phyloP scores from a whole-genome alignment of 1,284 basidiomycete genomes.

The Apiotrichum gamsii region DNA sequence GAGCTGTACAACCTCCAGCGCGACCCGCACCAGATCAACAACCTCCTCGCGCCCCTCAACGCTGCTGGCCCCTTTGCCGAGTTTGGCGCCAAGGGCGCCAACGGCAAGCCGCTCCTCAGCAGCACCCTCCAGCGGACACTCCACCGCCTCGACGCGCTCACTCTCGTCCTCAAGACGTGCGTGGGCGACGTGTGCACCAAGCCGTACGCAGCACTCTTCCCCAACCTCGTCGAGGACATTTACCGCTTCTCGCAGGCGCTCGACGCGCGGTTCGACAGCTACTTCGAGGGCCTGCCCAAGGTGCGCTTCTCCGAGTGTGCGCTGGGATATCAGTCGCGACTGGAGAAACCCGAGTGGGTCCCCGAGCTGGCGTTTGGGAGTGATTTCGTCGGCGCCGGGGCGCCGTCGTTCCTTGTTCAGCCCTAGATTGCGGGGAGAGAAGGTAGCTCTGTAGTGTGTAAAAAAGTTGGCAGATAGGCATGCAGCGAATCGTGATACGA shows the following conservation, averaged over 20 bases:
- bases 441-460: not conserved
- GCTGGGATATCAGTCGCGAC: conserved; percentile 22
- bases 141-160: conserved; percentile 33
- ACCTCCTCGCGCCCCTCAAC: conserved; percentile 25
- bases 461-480: not conserved
- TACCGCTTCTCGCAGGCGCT: conserved; percentile 18
- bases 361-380: conserved; percentile 6
- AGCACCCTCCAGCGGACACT: conserved; percentile 9
- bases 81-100: not conserved
- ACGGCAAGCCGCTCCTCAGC: not conserved
- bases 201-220: conserved; percentile 30
- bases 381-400: not conserved
- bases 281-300: conserved; percentile 29
- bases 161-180: conserved; percentile 39
- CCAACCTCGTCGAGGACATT: conserved; percentile 11
- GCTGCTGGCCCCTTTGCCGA: conserved; percentile 14
- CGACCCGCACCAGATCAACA: conserved; percentile 35
- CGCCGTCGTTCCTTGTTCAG: not conserved
- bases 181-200: conserved; percentile 26
- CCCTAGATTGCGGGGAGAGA: not conserved
- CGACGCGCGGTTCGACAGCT: conserved; percentile 21
- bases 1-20: conserved; percentile 35
- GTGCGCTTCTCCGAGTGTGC: conserved; percentile 27
- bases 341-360: conserved; percentile 26
- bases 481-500: not conserved